These are phyloP conservation scores for Linum usitatissimum DNA, from an alignment of 345 rosid genomes.

Conservation along the genomic window DNA sequence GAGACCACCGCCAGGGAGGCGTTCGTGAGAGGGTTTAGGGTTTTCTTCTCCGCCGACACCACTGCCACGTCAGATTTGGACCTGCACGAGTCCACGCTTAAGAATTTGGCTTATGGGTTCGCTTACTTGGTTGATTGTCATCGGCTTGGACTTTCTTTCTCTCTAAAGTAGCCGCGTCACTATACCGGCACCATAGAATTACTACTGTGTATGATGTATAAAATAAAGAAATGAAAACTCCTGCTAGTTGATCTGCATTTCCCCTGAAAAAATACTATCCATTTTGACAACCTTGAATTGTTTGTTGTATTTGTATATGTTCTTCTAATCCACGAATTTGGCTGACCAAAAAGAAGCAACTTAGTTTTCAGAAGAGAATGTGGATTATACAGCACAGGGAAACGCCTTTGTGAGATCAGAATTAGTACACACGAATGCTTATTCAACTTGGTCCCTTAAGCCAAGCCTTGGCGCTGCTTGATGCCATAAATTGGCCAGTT, in stretches of 20 bases:
- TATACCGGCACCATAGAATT: too few relatives aligned
- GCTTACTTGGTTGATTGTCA: conserved; percentile 63
- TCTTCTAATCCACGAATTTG: too few relatives aligned
- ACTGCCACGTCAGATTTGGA: conserved; percentile 51
- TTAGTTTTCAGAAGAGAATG: background rate
- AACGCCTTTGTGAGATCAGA: background rate
- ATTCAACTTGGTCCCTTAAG: background rate
- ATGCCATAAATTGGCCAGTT: too few relatives aligned
- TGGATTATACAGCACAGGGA: background rate
- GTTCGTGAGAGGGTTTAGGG: conserved; percentile 56
- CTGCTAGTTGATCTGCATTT: too few relatives aligned
- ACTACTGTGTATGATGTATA: too few relatives aligned
- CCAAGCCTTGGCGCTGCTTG: too few relatives aligned
- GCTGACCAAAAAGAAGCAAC: background rate
- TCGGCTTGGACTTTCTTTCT: conserved; percentile 11
- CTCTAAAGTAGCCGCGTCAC: background rate
- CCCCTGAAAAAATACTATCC: too few relatives aligned
- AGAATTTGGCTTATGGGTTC: conserved; percentile 58
- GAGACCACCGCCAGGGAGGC: conserved; percentile 88
- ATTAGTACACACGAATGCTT: background rate
- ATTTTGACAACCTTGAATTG: too few relatives aligned
- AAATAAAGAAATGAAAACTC: too few relatives aligned
- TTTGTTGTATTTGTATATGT: too few relatives aligned
- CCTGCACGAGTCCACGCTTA: conserved; percentile 49
- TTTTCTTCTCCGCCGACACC: conserved; percentile 69